Conservation (phyloP, 2,329 filamentous ascomycete genomes). For the Blastomyces emzantsi region DNA sequence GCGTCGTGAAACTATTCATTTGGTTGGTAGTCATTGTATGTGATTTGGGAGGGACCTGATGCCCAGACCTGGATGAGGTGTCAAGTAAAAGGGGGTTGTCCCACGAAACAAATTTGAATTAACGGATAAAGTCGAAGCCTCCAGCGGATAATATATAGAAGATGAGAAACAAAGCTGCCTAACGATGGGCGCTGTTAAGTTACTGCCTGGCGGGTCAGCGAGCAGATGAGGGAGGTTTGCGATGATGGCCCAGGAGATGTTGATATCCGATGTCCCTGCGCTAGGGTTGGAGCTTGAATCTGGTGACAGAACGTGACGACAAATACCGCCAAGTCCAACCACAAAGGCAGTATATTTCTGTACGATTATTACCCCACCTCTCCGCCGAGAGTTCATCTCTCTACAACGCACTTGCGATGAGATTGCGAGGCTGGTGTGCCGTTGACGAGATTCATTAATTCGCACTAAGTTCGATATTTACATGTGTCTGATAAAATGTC, state of each 20-base stretch:
- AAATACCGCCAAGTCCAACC: neutral
- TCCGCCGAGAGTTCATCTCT: neutral
- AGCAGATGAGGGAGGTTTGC: neutral
- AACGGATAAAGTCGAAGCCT: neutral
- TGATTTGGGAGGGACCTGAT: conserved; percentile 3
- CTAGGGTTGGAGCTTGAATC: neutral
- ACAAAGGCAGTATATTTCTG: neutral
- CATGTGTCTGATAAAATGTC: conserved; percentile 2
- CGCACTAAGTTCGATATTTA: neutral
- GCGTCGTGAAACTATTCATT: conserved; percentile 93
- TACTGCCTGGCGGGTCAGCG: neutral
- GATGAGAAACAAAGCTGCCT: conserved; percentile 1
- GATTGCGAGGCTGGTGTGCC: neutral
- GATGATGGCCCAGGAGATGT: conserved; percentile 1
- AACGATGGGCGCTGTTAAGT: neutral
- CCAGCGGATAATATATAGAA: neutral
- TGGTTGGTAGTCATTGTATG: conserved; percentile 57
- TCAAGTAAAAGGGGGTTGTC: neutral
- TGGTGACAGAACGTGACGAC: neutral
- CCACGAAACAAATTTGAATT: neutral
- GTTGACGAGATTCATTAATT: neutral
- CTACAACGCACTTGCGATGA: neutral
- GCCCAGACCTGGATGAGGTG: neutral
- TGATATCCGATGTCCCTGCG: neutral
- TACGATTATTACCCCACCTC: neutral